phyloP scores from a whole-genome alignment of 2,329 filamentous ascomycete genomes.

The Sporothrix phasma region DNA sequence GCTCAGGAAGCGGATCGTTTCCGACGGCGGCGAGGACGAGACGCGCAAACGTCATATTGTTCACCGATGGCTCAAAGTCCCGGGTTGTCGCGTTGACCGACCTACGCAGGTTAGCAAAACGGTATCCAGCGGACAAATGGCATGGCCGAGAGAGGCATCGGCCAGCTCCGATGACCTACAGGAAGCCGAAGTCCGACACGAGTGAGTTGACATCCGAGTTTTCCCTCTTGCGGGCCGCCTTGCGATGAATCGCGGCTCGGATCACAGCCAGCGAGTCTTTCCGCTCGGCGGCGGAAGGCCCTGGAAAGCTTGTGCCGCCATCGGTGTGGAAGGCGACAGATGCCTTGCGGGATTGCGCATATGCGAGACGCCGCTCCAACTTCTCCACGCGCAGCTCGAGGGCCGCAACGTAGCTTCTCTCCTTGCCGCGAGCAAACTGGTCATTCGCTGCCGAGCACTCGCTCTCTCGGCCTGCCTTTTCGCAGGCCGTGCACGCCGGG shows the following conservation, averaged over 20 bases:
- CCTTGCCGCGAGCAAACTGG: constrained; percentile 90
- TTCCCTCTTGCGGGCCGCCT: constrained; percentile 57
- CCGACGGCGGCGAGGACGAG: constrained; percentile 75
- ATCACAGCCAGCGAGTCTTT: constrained; percentile 55
- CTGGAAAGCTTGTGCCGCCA: constrained; percentile 32
- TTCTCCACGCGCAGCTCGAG: constrained; percentile 87
- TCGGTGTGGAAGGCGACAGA: constrained; percentile 60
- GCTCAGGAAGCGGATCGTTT: constrained; percentile 60
- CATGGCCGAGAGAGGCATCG: too few relatives aligned
- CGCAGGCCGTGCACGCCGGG: constrained; percentile 88
- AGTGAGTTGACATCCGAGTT: constrained; percentile 82
- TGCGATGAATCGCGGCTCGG: constrained; percentile 52
- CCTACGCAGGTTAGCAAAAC: constrained; percentile 32
- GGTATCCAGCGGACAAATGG: not conserved
- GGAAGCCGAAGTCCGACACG: constrained; percentile 85
- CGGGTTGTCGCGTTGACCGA: constrained; percentile 90
- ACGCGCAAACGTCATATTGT: constrained; percentile 85
- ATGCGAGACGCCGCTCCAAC: constrained; percentile 67
- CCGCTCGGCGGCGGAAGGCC: constrained; percentile 35
- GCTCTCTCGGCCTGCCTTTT: constrained; percentile 74
- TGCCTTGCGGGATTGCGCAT: constrained; percentile 59
- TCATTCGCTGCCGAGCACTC: constrained; percentile 94
- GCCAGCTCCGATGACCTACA: too few relatives aligned
- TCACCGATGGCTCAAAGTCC: constrained; percentile 82
- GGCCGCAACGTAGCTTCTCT: constrained; percentile 89